Evolutionary conservation across 164 flowering plant species (phyloP).

Genomic region (Annona squamosa): DNA sequence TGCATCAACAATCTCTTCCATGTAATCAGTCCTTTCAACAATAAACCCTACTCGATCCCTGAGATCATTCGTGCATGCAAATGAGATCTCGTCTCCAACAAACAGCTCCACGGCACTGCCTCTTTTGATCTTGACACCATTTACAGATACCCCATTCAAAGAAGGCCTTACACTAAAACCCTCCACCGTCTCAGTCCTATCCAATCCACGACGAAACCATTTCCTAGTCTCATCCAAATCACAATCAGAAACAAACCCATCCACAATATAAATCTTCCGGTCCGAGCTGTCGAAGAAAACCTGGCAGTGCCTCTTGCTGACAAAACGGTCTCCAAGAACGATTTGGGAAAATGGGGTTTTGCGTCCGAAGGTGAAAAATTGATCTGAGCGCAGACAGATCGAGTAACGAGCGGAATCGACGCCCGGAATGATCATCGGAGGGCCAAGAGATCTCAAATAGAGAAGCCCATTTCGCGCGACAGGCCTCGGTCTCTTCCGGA

Average conservation of each 20-base stretch:
- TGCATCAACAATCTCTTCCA: conserved; percentile 28
- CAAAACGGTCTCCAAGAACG: conserved; percentile 32
- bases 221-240: conserved; percentile 22
- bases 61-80: conserved; percentile 32
- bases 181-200: neutral
- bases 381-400: conserved; percentile 37
- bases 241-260: conserved; percentile 30
- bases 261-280: conserved; percentile 37
- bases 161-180: conserved; percentile 29
- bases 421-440: conserved; percentile 28
- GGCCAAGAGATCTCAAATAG: conserved; percentile 19
- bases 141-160: conserved; percentile 64
- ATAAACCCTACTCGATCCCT: conserved; percentile 40
- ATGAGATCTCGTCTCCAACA: conserved; percentile 58
- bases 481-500: conserved; percentile 14
- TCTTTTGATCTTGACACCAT: conserved; percentile 40
- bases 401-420: conserved; percentile 23
- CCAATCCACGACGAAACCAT: conserved; percentile 8
- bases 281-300: conserved; percentile 33
- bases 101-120: conserved; percentile 33
- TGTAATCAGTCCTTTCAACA: conserved; percentile 36
- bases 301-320: conserved; percentile 73
- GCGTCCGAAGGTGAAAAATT: conserved; percentile 57
- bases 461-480: conserved; percentile 20
- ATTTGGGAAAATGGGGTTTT: conserved; percentile 23